These are phyloP conservation scores for Grifola frondosa DNA, from an alignment of 1,284 basidiomycete species.

Conservation along the genomic window DNA sequence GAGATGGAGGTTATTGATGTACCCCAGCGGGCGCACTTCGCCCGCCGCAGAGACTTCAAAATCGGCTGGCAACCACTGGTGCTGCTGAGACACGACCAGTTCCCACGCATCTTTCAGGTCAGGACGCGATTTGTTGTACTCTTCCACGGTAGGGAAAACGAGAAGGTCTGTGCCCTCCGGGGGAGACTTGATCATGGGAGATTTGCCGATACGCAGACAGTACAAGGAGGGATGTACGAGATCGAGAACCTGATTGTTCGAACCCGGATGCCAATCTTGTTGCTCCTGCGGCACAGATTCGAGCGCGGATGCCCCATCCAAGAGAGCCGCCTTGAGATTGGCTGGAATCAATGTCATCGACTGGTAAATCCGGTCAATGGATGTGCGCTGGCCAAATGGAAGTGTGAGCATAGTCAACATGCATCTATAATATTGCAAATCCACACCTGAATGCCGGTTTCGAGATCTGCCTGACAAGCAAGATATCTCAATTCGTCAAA, in stretches of 20 bases:
- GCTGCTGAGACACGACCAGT: slow-evolving; percentile 3
- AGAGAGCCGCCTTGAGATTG: neutral
- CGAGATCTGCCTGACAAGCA: slow-evolving; percentile 2
- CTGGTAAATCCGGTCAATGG: neutral
- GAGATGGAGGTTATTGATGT: slow-evolving; percentile 36
- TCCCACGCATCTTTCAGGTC: too few relatives aligned
- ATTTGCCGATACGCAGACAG: slow-evolving; percentile 4
- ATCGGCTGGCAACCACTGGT: slow-evolving; percentile 19
- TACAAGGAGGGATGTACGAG: slow-evolving; percentile 9
- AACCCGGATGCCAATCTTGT: slow-evolving; percentile 10
- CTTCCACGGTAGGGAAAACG: neutral
- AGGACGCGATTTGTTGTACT: neutral
- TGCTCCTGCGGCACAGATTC: slow-evolving; percentile 5
- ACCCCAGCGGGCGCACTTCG: neutral
- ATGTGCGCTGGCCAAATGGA: too few relatives aligned
- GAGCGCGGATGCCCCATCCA: neutral
- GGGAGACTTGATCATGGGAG: neutral
- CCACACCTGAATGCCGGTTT: slow-evolving; percentile 2
- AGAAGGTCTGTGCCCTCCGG: too few relatives aligned
- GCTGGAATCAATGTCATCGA: neutral
- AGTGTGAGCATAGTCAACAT: too few relatives aligned
- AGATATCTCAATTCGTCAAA: slow-evolving; percentile 7
- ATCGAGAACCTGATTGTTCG: slow-evolving; percentile 6
- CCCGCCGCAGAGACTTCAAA: slow-evolving; percentile 9
- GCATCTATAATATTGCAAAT: too few relatives aligned